A percentile compares a stretch with the other conserved stretches of the same genome.
Conservation (phyloP, 768 basidiomycete genomes). For the Rhodosporidiobolus odoratus region DNA sequence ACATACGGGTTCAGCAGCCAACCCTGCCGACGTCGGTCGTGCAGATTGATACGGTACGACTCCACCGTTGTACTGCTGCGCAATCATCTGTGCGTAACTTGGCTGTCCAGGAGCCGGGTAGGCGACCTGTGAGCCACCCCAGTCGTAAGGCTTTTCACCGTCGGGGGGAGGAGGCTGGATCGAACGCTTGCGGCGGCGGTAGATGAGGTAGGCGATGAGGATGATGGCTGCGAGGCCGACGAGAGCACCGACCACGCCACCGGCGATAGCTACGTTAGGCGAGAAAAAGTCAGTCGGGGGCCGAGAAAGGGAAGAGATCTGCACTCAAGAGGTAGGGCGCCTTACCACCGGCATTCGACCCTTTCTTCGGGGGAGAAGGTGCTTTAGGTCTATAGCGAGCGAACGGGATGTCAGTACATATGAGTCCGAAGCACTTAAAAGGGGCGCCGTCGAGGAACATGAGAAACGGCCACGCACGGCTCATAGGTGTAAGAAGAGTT, state of each 20-base stretch:
- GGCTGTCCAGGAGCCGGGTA: neutral
- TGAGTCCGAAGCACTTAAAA: neutral
- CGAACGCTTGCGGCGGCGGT: neutral
- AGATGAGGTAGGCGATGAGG: conserved; percentile 1
- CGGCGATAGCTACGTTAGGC: conserved; percentile 9
- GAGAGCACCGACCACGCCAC: conserved; percentile 11
- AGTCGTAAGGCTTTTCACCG: neutral
- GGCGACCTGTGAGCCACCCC: neutral
- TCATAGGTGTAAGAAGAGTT: conserved; percentile 18
- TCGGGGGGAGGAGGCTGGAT: neutral
- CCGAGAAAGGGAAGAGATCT: neutral
- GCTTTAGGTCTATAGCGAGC: neutral
- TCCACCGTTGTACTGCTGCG: neutral
- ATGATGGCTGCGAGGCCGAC: neutral
- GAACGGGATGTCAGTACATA: neutral
- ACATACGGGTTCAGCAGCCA: neutral
- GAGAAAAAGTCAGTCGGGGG: too few relatives aligned
- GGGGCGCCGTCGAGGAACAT: neutral
- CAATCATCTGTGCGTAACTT: conserved; percentile 14
- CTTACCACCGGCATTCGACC: neutral
- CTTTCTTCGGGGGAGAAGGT: neutral
- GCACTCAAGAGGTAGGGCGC: neutral
- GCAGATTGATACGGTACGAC: neutral
- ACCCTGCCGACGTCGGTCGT: neutral
- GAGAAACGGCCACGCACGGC: neutral